These are phyloP conservation scores for Mycena pura DNA, from an alignment of 768 basidiomycete genomes.

Conservation along the genomic window DNA sequence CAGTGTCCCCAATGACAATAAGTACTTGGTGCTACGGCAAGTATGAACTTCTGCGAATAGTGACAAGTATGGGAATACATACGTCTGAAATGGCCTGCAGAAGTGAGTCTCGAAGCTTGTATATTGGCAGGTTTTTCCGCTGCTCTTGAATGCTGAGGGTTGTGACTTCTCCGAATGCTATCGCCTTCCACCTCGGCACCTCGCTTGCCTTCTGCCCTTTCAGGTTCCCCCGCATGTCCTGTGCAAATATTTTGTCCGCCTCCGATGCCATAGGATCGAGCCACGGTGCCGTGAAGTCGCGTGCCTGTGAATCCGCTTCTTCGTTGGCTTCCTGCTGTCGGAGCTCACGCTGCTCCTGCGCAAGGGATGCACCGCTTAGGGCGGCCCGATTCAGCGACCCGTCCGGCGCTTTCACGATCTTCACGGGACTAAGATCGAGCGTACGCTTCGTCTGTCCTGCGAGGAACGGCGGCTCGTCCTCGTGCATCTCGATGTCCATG, in stretches of 20 bases:
- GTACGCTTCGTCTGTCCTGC: constrained; percentile 96
- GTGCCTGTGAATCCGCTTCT: constrained; percentile 89
- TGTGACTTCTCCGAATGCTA: constrained; percentile 94
- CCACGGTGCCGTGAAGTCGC: constrained; percentile 97
- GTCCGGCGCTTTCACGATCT: constrained; percentile 98
- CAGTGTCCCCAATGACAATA: constrained; percentile 98
- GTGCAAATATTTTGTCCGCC: constrained; percentile 87
- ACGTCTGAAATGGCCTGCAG: constrained; percentile 91
- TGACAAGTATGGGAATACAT: constrained; percentile 36
- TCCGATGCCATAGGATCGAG: constrained; percentile 96
- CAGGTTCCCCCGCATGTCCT: constrained; percentile 84
- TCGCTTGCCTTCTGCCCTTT: constrained; percentile 85
- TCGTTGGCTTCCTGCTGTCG: constrained; percentile 96
- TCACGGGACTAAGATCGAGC: constrained; percentile 94
- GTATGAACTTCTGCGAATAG: constrained; percentile 26
- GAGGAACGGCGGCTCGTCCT: constrained; percentile 96
- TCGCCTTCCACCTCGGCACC: constrained; percentile 91
- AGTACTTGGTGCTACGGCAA: constrained; percentile 86
- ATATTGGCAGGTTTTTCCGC: constrained; percentile 89
- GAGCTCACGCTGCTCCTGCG: constrained; percentile 94
- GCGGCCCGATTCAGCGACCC: constrained; percentile 96
- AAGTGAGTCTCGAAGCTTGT: constrained; percentile 89
- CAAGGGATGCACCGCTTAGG: constrained; percentile 88
- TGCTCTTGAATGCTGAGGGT: constrained; percentile 92
- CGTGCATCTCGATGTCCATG: constrained; percentile 94